Base-by-base conservation (phyloP, 371 early-diverging fungal genomes). In the Mortierella sp. region DNA sequence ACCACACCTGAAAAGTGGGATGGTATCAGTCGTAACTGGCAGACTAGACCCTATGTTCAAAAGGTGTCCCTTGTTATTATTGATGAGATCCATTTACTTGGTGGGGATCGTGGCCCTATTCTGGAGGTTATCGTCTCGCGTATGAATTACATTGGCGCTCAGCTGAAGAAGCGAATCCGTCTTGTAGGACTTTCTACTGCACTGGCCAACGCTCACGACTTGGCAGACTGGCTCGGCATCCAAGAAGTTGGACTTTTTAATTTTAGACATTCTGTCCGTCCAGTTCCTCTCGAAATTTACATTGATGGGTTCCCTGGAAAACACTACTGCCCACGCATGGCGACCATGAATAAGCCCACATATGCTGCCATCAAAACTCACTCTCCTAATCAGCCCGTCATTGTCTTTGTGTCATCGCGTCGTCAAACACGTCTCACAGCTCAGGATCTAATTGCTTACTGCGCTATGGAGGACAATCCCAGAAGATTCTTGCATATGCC, bases 1-100 rank as follows among this genome's bases (percentile, higher is more conserved):
- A 98, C 99, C 0, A 99, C 94, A 17, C 97, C 97, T 1, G 99
- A 99, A 78, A 99, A 99, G 76, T 99, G 99, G 97, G 99, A 99
- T 85, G 96, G 97, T 66, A 92, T 98, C 77, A 96, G 95, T 83
- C 94, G 97, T 64, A 90, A 91, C 45, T 97, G 95, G 99, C 90
- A 97, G 75, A 90, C 86, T 29, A 88, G 96, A 65, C 89, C 86
- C 26, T 97, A 96, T 84, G 96, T 97, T 5, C 90, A 89, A 43
- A 74, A 89, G 56, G 93, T 98, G 64, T 90, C 94, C 15, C 87
- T 94, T 51, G 94, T 99, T 7, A 95, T 99, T 42, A 95, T 99
- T 74, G 99, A 99, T 86, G 99, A 99, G 87, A 98, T 99, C 63
- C 99, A 99, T 84, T 84, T 99, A 66, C 88, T 99, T 28, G 98